Evolutionary conservation across 208 protist genomes (phyloP).

Genomic region (Polymyxa betae): DNA sequence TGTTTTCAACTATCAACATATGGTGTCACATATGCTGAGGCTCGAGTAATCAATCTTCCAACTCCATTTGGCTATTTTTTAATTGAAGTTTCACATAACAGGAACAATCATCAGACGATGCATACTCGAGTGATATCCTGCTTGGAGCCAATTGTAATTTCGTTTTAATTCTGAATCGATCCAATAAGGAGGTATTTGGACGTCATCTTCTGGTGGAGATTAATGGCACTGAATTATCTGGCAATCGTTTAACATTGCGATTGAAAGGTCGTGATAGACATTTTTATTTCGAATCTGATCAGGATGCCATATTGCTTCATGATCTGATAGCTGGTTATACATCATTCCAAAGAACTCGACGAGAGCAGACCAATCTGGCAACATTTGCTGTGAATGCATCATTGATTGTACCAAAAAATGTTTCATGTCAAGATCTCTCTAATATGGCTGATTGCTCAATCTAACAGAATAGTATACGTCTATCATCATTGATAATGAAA

Average conservation of each 20-base stretch:
- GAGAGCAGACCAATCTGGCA: conserved; percentile 7
- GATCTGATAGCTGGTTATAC: conserved; percentile 31
- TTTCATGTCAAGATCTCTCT: background rate
- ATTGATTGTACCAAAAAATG: background rate
- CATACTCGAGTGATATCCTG: background rate
- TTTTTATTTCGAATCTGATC: background rate
- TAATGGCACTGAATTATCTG: background rate
- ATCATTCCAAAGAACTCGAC: background rate
- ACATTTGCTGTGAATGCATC: background rate
- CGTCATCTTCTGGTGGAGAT: conserved; percentile 14
- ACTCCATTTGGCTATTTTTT: background rate
- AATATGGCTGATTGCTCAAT: no score
- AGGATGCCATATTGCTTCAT: background rate
- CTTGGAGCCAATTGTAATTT: conserved; percentile 5
- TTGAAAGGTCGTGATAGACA: conserved; percentile 14
- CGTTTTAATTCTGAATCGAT: background rate
- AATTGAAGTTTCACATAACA: background rate
- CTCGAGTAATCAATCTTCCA: background rate
- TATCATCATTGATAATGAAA: no score
- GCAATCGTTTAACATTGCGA: background rate
- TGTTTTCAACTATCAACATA: conserved; percentile 32
- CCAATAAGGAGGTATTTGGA: background rate
- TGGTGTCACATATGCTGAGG: background rate
- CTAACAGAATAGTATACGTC: no score
- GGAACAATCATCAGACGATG: conserved; percentile 20